phyloP scores from a whole-genome alignment of 2,329 filamentous ascomycete species.

The Coniochaeta ligniaria region DNA sequence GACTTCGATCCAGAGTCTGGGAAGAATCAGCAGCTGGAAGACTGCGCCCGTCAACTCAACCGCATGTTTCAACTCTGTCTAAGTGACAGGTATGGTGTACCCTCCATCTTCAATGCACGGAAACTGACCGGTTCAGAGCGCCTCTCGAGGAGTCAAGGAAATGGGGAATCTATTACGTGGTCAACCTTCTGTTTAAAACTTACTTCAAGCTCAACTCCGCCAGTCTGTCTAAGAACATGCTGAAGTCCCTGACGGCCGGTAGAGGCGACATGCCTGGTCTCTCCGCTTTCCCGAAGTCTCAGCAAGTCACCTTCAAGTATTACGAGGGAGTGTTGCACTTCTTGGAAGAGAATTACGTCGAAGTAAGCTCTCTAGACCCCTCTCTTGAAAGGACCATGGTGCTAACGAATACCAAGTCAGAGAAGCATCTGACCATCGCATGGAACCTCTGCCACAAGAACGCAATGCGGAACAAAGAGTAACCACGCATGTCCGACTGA shows the following conservation, averaged over 20 bases:
- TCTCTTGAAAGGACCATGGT: neutral
- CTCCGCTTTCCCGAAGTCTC: slow-evolving; percentile 75
- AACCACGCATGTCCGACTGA: slow-evolving; percentile 8
- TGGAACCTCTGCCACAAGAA: slow-evolving; percentile 73
- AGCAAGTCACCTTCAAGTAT: slow-evolving; percentile 93
- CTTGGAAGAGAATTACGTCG: slow-evolving; percentile 83
- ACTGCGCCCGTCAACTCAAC: slow-evolving; percentile 85
- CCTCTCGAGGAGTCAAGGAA: slow-evolving; percentile 85
- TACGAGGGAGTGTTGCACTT: slow-evolving; percentile 93
- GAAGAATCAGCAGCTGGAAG: slow-evolving; percentile 80
- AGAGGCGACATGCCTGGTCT: slow-evolving; percentile 74
- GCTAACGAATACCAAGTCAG: slow-evolving; percentile 52
- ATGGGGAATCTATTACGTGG: slow-evolving; percentile 95
- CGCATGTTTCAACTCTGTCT: slow-evolving; percentile 87
- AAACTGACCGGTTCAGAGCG: slow-evolving; percentile 45
- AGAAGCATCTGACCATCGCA: slow-evolving; percentile 72
- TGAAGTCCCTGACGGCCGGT: slow-evolving; percentile 75
- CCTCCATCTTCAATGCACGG: neutral
- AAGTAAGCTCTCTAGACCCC: slow-evolving; percentile 38
- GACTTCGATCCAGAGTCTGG: slow-evolving; percentile 72
- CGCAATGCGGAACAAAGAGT: slow-evolving; percentile 75
- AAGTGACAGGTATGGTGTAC: slow-evolving; percentile 65
- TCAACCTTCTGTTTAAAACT: slow-evolving; percentile 94
- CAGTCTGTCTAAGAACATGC: slow-evolving; percentile 80
- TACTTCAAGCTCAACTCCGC: slow-evolving; percentile 95